Percentiles rank a stretch among this genome's conserved stretches.
Evolutionary conservation across 306 rosid genomes (phyloP).

Genomic region (Cicer arietinum): DNA sequence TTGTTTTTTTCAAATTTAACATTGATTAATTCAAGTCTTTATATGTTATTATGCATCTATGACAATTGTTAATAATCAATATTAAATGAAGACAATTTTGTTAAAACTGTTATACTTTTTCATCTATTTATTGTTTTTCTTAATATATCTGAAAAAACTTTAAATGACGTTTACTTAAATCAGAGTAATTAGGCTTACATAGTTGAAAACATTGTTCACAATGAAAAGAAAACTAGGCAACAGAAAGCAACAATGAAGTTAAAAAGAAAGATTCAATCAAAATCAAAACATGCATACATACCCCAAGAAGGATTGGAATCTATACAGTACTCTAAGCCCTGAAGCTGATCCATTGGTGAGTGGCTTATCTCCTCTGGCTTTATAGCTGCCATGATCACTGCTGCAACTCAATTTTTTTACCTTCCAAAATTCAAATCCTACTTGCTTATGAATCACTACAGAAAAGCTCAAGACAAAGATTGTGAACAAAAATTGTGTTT

Average conservation of each 20-base stretch:
- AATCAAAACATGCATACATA: slow-evolving; percentile 41
- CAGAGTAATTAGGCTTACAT: no score
- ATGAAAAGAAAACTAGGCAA: neutral
- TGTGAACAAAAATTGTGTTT: slow-evolving; percentile 26
- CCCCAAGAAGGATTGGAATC: slow-evolving; percentile 99
- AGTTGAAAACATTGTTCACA: neutral
- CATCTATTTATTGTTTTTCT: no score
- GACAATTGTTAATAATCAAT: no score
- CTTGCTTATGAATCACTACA: slow-evolving; percentile 27
- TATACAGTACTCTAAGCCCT: slow-evolving; percentile 95
- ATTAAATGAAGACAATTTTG: no score
- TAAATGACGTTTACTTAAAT: no score
- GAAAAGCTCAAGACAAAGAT: no score
- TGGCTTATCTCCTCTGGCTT: slow-evolving; percentile 87
- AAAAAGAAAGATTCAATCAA: slow-evolving; percentile 38
- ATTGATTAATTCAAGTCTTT: no score
- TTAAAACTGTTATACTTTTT: no score
- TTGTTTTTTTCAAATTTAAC: no score
- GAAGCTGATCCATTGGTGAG: slow-evolving; percentile 96
- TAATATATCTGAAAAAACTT: no score
- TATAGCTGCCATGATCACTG: slow-evolving; percentile 70
- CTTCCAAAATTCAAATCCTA: slow-evolving; percentile 36
- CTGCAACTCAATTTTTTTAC: slow-evolving; percentile 31
- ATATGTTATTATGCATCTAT: no score
- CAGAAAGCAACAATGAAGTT: slow-evolving; percentile 7